A percentile compares a stretch with the other conserved stretches of the same genome.
Evolutionary conservation across 2,329 filamentous ascomycete species (phyloP).

Genomic region (Pseudogymnoascus sp.): DNA sequence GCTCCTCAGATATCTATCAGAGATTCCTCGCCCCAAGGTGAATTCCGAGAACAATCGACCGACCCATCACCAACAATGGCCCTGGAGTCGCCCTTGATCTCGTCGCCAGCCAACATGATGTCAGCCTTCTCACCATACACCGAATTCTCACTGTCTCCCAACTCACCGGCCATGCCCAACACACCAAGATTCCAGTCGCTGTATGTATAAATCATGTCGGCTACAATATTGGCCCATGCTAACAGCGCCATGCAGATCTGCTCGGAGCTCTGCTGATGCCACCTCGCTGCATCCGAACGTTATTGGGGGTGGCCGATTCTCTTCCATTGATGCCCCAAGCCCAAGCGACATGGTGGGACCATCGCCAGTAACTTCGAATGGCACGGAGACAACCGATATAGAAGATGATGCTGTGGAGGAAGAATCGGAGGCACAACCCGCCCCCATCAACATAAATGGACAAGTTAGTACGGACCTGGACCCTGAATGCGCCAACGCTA

Average conservation of each 20-base stretch:
- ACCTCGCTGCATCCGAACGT: conserved; percentile 46
- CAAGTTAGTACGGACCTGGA: not conserved
- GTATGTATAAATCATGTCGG: conserved; percentile 33
- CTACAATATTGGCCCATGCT: conserved; percentile 7
- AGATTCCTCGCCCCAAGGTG: conserved; percentile 4
- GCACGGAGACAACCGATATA: conserved; percentile 76
- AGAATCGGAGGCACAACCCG: conserved; percentile 33
- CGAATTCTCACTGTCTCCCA: conserved; percentile 49
- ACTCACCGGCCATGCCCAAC: conserved; percentile 39
- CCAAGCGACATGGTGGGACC: conserved; percentile 68
- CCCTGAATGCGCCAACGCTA: not conserved
- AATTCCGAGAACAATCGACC: not conserved
- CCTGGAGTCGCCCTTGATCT: conserved; percentile 55
- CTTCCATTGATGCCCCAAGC: conserved; percentile 37
- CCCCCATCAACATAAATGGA: conserved; percentile 28
- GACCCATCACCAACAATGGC: conserved; percentile 38
- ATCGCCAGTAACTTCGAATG: conserved; percentile 78
- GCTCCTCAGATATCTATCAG: conserved; percentile 6
- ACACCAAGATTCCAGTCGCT: conserved; percentile 43
- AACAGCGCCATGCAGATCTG: conserved; percentile 26
- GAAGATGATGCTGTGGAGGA: conserved; percentile 68
- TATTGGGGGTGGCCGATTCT: conserved; percentile 27
- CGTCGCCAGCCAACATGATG: conserved; percentile 52
- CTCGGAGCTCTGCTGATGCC: conserved; percentile 38
- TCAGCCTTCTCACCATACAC: conserved; percentile 46